Conservation (phyloP, 2,329 filamentous ascomycete genomes). For the Fusarium sambucinum region DNA sequence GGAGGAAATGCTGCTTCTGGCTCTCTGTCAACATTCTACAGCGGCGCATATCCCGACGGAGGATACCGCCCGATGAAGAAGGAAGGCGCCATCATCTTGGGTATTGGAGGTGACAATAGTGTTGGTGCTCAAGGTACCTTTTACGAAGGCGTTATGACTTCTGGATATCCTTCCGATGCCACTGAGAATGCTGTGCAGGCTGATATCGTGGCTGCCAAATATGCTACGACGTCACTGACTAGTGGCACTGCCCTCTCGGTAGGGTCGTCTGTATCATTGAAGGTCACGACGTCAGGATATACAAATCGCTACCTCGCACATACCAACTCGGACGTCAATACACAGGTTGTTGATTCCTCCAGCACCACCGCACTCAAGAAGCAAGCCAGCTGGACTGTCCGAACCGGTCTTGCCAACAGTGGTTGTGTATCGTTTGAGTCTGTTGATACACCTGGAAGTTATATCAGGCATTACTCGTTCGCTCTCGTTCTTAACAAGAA, state of each 20-base stretch:
- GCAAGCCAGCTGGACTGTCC: constrained; percentile 29
- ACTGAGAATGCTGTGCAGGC: constrained; percentile 27
- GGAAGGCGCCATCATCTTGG: constrained; percentile 17
- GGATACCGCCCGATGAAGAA: constrained; percentile 31
- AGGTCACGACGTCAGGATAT: constrained; percentile 18
- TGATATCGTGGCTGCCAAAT: constrained; percentile 29
- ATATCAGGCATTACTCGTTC: constrained; percentile 14
- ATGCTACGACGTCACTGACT: constrained; percentile 10
- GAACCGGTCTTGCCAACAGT: constrained; percentile 23
- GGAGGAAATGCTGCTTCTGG: constrained; percentile 28
- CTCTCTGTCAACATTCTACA: constrained; percentile 20
- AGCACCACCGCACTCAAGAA: constrained; percentile 15
- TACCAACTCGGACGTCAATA: constrained; percentile 19
- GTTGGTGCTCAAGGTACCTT: constrained; percentile 21
- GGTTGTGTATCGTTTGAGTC: constrained; percentile 29
- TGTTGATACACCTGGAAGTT: constrained; percentile 23
- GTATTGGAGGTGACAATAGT: constrained; percentile 30
- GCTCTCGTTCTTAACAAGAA: background rate
- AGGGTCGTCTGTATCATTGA: constrained; percentile 26
- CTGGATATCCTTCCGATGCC: constrained; percentile 24
- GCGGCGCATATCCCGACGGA: constrained; percentile 15
- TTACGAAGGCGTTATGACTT: constrained; percentile 21
- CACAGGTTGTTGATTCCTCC: constrained; percentile 13
- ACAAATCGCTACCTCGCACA: constrained; percentile 20
- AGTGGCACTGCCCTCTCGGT: constrained; percentile 5